Percentiles rank a stretch among this genome's conserved stretches.
These are phyloP conservation scores for Cymbopogon flexuosus DNA, from an alignment of 202 grass and related monocot species.

Conservation along the genomic window DNA sequence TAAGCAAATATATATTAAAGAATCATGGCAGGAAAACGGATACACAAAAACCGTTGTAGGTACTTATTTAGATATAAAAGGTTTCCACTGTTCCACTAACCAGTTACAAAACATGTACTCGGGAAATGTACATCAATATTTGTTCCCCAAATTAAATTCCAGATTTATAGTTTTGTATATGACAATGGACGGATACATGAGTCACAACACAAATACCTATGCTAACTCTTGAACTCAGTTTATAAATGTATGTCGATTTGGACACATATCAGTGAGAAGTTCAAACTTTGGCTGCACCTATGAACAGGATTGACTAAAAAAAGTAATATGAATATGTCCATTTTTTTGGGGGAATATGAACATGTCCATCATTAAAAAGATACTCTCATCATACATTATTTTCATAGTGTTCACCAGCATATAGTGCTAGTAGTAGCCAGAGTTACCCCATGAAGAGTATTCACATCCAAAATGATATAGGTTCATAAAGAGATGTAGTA, in stretches of 20 bases:
- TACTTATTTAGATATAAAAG: not conserved
- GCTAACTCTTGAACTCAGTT: constrained; percentile 1
- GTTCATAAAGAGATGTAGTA: not conserved
- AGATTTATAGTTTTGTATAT: not conserved
- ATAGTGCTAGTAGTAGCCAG: not conserved
- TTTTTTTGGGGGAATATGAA: not conserved
- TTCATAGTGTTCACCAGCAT: not conserved
- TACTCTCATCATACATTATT: not conserved
- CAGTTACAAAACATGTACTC: too few species aligned
- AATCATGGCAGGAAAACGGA: not conserved
- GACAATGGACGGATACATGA: not conserved
- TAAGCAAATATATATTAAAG: not conserved
- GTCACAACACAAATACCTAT: not conserved
- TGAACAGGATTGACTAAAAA: not conserved
- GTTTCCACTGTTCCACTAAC: not conserved
- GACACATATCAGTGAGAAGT: not conserved
- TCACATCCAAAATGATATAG: not conserved
- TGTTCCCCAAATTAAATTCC: too few species aligned
- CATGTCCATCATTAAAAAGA: not conserved
- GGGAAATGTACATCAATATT: too few species aligned
- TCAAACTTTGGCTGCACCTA: not conserved
- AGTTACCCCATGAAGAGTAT: not conserved
- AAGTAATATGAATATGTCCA: not conserved
- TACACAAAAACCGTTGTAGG: not conserved
- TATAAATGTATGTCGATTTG: not conserved